Evolutionary conservation across 208 protist genomes (phyloP), one percentile per base, ranked within the genome.

Genomic region (Trypanosoma avium): DNA sequence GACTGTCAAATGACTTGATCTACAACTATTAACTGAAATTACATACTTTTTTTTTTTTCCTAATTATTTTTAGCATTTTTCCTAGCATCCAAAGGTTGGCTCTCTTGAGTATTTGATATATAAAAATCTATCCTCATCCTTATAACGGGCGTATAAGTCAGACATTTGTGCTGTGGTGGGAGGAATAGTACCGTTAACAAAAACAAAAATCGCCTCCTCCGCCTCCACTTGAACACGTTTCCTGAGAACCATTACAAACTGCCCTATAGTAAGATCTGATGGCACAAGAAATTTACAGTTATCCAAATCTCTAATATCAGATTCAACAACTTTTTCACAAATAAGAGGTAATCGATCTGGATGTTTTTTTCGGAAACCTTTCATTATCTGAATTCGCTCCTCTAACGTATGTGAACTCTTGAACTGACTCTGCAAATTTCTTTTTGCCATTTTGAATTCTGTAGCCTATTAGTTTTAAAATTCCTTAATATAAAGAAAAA

Each of bases 191-290:
- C 96, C 95, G 32, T 90, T 90, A 13, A 98, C 84, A 64, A 97
- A 98, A 38, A 98, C 77, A 73, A 97, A 98, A 42, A 98, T 93
- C 4, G 91, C 91, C 67, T 96, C 95, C 42, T 97, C 92, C 13
- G 93, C 70, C 21, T 84, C 69, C 40, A 98, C 63, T 38, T 90
- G 95, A 57, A 98, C 96, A 32, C 95, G 81, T 65, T 97, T 97
- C 24, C 94, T 83, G 48, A 98, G 92, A 47, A 96, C 90, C 63
- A 96, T 90, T 10, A 98, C 82, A 64, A 98, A 97, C 56, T 96
- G 88, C 15, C 92, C 94, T 24, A 98, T 88, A 1, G 90, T 97
- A 12, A 97, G 77, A 57, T 94, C 84, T 22, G 80, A 76, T 15
- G 90, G 90, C 21, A 97, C 86, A 32, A 94, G 74, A 54, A 85